These are phyloP conservation scores for Hypoxylon fragiforme DNA, from an alignment of 495 filamentous ascomycete genomes.

Conservation along the genomic window DNA sequence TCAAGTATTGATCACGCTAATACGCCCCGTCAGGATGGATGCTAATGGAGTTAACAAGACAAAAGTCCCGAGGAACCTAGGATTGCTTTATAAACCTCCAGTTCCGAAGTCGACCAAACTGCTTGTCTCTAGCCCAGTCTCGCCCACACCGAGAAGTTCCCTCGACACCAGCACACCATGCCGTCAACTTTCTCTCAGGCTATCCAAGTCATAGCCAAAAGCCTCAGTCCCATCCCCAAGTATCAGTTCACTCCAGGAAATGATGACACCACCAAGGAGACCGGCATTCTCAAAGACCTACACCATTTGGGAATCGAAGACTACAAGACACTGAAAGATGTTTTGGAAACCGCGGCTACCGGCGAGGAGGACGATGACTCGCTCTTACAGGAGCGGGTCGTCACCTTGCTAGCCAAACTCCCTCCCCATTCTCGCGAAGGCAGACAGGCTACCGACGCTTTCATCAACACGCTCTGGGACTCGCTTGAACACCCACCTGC, in stretches of 20 bases:
- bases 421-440: constrained; percentile 36
- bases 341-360: constrained; percentile 38
- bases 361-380: constrained; percentile 43
- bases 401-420: constrained; percentile 42
- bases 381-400: constrained; percentile 43
- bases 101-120: constrained; percentile 4
- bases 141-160: too few species aligned
- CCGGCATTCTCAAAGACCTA: constrained; percentile 34
- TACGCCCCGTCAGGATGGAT: neutral
- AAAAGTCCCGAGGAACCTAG: neutral
- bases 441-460: constrained; percentile 37
- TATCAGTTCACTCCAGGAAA: constrained; percentile 37
- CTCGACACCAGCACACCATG: too few species aligned
- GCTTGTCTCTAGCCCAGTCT: neutral
- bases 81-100: neutral
- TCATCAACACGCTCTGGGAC: constrained; percentile 63
- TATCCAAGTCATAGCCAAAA: constrained; percentile 35
- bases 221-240: constrained; percentile 32
- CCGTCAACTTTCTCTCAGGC: constrained; percentile 20
- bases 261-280: constrained; percentile 27
- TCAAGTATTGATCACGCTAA: neutral
- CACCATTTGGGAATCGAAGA: constrained; percentile 35
- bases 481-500: constrained; percentile 67
- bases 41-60: neutral
- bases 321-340: constrained; percentile 38